Evolutionary conservation across 306 rosid genomes (phyloP).

Genomic region (Medicago arabica): DNA sequence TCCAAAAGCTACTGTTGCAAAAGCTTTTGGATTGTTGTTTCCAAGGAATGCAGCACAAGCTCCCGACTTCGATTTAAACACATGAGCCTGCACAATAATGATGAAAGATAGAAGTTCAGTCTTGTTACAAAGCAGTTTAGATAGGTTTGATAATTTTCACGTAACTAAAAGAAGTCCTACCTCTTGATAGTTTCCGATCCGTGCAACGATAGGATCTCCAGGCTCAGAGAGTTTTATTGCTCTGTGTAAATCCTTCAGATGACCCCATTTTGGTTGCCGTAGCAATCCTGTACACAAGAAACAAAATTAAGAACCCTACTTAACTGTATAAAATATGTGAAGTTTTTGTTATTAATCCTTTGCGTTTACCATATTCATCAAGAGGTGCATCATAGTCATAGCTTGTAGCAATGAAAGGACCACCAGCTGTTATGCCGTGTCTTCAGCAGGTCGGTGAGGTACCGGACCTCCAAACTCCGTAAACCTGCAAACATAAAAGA

Average conservation of each 20-base stretch:
- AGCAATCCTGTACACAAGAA: constrained; percentile 64
- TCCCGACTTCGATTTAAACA: constrained; percentile 81
- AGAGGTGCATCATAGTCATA: constrained; percentile 98
- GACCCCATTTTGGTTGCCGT: constrained; percentile 99
- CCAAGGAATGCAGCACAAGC: constrained; percentile 97
- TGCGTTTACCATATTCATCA: constrained; percentile 87
- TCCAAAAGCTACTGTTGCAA: constrained; percentile 77
- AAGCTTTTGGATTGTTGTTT: constrained; percentile 77
- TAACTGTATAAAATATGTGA: neutral
- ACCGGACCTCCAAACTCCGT: constrained; percentile 98
- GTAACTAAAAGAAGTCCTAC: constrained; percentile 44
- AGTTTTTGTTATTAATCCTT: constrained; percentile 28
- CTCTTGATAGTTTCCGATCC: constrained; percentile 85
- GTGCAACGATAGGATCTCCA: constrained; percentile 68
- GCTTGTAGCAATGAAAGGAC: constrained; percentile 97
- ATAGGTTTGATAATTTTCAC: constrained; percentile 29
- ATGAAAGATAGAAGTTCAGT: constrained; percentile 30
- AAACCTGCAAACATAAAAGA: constrained; percentile 66
- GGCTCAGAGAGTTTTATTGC: constrained; percentile 95
- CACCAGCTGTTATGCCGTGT: constrained; percentile 97
- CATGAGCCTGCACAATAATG: constrained; percentile 74
- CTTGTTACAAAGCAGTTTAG: constrained; percentile 15
- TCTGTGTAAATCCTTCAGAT: constrained; percentile 92
- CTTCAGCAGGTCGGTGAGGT: constrained; percentile 94
- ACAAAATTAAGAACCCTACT: constrained; percentile 26